Evolutionary conservation across 2,329 filamentous ascomycete species (phyloP).

Genomic region (Clathrospora elynae): DNA sequence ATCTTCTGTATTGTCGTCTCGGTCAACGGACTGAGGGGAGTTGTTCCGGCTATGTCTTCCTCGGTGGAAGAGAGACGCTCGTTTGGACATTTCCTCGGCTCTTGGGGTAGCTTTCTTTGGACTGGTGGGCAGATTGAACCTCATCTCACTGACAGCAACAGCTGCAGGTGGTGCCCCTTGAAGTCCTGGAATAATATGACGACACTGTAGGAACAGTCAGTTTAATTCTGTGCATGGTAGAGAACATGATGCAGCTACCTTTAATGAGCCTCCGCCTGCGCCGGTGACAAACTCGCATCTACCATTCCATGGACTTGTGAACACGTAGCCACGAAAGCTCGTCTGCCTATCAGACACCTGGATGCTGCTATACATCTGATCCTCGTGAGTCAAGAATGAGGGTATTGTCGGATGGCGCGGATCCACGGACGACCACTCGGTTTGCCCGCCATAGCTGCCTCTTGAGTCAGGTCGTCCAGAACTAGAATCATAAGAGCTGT

Average conservation of each 20-base stretch:
- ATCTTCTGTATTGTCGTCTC: conserved; percentile 23
- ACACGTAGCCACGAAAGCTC: conserved; percentile 70
- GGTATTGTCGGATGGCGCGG: conserved; percentile 19
- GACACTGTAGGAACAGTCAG: conserved; percentile 55
- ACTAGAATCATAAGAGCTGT: conserved; percentile 38
- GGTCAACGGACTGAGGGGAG: conserved; percentile 34
- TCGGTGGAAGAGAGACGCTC: conserved; percentile 45
- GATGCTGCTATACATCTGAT: conserved; percentile 36
- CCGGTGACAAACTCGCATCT: conserved; percentile 84
- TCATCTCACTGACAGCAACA: conserved; percentile 75
- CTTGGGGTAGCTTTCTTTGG: conserved; percentile 39
- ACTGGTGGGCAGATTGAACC: conserved; percentile 80
- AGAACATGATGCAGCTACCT: conserved; percentile 37
- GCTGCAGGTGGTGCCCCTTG: conserved; percentile 43
- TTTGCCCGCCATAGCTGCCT: conserved; percentile 23
- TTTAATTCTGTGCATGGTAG: background rate
- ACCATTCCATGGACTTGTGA: conserved; percentile 84
- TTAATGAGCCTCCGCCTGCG: conserved; percentile 72
- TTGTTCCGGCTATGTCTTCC: conserved; percentile 37
- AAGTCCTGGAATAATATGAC: conserved; percentile 66
- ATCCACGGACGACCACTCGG: conserved; percentile 22
- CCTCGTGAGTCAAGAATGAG: conserved; percentile 29
- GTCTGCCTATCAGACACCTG: conserved; percentile 54
- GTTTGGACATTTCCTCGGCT: conserved; percentile 40
- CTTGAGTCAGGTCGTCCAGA: conserved; percentile 30